phyloP scores from a whole-genome alignment of 1,284 basidiomycete genomes.

The Ustanciosporium gigantosporum region DNA sequence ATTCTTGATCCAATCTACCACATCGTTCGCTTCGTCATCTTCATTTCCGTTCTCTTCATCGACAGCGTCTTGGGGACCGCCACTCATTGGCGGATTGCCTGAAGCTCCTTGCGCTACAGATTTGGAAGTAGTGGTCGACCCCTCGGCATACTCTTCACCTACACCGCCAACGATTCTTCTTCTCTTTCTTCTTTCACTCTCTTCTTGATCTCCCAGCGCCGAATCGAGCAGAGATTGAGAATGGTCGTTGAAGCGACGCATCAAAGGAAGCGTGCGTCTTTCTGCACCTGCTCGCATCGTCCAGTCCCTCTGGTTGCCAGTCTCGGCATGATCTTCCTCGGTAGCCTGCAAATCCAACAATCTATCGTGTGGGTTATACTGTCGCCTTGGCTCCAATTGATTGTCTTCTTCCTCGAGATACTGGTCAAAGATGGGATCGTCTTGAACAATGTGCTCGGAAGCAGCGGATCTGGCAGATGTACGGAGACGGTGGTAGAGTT shows the following conservation, averaged over 20 bases:
- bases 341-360: slow-evolving; percentile 87
- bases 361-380: slow-evolving; percentile 73
- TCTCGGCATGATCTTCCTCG: slow-evolving; percentile 87
- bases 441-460: slow-evolving; percentile 79
- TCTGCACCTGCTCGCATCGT: slow-evolving; percentile 96
- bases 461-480: slow-evolving; percentile 86
- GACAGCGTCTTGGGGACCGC: slow-evolving; percentile 3
- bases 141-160: slow-evolving; percentile 46
- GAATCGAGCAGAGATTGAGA: slow-evolving; percentile 80
- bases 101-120: slow-evolving; percentile 6
- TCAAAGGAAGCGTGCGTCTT: slow-evolving; percentile 82
- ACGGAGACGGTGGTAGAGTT: slow-evolving; percentile 89
- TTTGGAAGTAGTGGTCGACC: background rate
- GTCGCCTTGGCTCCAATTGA: slow-evolving; percentile 77
- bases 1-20: slow-evolving; percentile 24
- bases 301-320: slow-evolving; percentile 81
- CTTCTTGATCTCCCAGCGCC: slow-evolving; percentile 55
- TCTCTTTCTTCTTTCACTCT: slow-evolving; percentile 19
- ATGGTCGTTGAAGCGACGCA: slow-evolving; percentile 96
- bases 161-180: slow-evolving; percentile 52
- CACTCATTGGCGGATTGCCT: slow-evolving; percentile 9
- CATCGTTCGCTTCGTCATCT: slow-evolving; percentile 16
- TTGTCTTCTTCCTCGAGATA: slow-evolving; percentile 95
- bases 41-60: slow-evolving; percentile 6
- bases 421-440: slow-evolving; percentile 91